Evolutionary conservation across 768 basidiomycete genomes (phyloP).

Genomic region (Boletus reticulatus): DNA sequence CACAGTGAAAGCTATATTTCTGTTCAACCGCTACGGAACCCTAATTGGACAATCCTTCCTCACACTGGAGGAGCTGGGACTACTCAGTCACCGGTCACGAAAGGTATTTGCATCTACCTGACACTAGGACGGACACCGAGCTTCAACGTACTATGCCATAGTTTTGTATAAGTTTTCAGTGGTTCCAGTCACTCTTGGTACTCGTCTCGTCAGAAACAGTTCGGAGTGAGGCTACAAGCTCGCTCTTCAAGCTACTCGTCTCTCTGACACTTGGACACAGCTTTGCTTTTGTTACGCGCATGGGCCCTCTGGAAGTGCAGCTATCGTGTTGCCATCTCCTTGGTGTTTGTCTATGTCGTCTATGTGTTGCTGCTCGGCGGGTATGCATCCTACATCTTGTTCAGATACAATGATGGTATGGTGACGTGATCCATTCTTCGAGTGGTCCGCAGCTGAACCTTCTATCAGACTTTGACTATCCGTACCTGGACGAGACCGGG

Average conservation of each 20-base stretch:
- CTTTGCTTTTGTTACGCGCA: constrained; percentile 14
- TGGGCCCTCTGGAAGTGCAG: constrained; percentile 18
- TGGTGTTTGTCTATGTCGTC: constrained; percentile 1
- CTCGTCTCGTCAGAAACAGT: constrained; percentile 4
- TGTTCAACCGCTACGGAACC: constrained; percentile 16
- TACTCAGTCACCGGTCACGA: constrained; percentile 2
- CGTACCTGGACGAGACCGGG: background rate
- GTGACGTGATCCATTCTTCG: background rate
- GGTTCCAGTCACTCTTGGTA: background rate
- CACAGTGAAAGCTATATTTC: constrained; percentile 9
- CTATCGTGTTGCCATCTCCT: background rate
- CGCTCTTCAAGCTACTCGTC: background rate
- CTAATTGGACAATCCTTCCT: constrained; percentile 7
- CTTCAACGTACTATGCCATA: background rate
- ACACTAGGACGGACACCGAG: too few species aligned
- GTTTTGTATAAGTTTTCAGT: constrained; percentile 10
- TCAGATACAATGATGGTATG: background rate
- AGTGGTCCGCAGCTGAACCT: background rate
- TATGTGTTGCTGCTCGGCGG: constrained; percentile 1
- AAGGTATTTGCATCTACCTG: background rate
- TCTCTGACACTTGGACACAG: background rate
- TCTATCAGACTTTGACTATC: background rate
- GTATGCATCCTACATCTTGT: background rate
- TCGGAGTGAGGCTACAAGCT: constrained; percentile 3
- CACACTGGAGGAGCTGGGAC: constrained; percentile 12